These are phyloP conservation scores for Globisporangium paddicum DNA, from an alignment of 352 stramenopile genomes.

Conservation along the genomic window DNA sequence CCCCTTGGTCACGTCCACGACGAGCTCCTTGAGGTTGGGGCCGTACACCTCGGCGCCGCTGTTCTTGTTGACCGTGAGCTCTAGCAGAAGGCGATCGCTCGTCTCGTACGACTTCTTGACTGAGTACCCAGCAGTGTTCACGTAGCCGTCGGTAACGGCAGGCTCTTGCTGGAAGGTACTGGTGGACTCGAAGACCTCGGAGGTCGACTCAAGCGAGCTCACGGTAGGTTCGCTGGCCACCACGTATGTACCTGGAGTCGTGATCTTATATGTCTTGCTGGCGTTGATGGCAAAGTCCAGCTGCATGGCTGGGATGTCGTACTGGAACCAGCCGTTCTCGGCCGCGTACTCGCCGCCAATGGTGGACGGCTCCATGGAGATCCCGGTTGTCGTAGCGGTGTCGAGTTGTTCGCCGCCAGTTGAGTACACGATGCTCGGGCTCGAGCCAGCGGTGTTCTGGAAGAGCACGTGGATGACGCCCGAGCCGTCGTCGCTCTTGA, in stretches of 20 bases:
- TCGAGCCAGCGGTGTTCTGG: neutral
- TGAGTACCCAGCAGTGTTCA: constrained; percentile 19
- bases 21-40: no score
- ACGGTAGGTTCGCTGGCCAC: constrained; percentile 38
- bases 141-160: no score
- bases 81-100: constrained; percentile 13
- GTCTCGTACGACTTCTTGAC: constrained; percentile 19
- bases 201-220: no score
- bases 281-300: constrained; percentile 49
- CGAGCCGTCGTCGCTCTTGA: no score
- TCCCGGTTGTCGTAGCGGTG: constrained; percentile 1
- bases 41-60: constrained; percentile 36
- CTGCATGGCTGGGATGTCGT: constrained; percentile 23
- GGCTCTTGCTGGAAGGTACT: no score
- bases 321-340: constrained; percentile 30
- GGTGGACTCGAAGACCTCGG: constrained; percentile 28
- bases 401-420: constrained; percentile 7
- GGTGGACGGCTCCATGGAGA: constrained; percentile 13
- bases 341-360: constrained; percentile 21
- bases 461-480: no score
- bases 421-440: constrained; percentile 19
- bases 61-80: constrained; percentile 19
- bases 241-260: no score
- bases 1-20: no score
- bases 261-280: constrained; percentile 39